Conservation (phyloP, 129 eudicot species). For the Arctium lappa region DNA sequence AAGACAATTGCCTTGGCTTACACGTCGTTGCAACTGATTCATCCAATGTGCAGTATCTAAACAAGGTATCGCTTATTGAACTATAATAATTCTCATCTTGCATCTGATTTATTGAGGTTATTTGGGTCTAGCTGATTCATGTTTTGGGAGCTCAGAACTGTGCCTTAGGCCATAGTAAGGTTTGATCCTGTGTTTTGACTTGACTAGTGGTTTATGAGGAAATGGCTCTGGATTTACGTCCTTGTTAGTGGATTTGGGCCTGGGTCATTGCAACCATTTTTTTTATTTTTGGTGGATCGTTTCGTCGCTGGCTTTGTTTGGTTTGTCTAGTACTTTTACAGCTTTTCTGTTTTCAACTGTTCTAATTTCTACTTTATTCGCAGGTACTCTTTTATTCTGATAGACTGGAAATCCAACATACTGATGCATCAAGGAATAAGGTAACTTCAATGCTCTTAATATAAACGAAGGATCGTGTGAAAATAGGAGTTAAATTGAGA, state of each 20-base stretch:
- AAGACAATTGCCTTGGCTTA: constrained; percentile 69
- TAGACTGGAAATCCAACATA: constrained; percentile 48
- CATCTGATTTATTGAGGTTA: background rate
- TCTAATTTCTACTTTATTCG: constrained; percentile 7
- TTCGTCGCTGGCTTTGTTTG: background rate
- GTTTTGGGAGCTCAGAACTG: background rate
- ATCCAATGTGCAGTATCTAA: constrained; percentile 49
- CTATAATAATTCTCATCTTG: background rate
- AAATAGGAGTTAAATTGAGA: no score
- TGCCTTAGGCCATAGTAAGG: background rate
- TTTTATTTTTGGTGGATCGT: background rate
- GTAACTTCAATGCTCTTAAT: constrained; percentile 24
- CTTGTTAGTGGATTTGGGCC: no score
- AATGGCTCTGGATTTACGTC: no score
- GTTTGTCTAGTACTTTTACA: background rate
- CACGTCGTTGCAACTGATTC: constrained; percentile 86
- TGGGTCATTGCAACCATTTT: background rate
- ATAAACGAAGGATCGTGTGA: no score
- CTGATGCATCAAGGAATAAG: constrained; percentile 36
- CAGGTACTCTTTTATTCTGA: constrained; percentile 64
- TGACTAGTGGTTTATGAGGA: no score
- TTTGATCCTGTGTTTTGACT: no score
- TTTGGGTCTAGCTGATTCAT: background rate
- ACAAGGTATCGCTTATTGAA: constrained; percentile 47
- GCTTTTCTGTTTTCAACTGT: background rate